Evolutionary conservation across 2,329 filamentous ascomycete genomes (phyloP), one percentile per base, ranked within the genome.

Genomic region (Calonectria hongkongensis): DNA sequence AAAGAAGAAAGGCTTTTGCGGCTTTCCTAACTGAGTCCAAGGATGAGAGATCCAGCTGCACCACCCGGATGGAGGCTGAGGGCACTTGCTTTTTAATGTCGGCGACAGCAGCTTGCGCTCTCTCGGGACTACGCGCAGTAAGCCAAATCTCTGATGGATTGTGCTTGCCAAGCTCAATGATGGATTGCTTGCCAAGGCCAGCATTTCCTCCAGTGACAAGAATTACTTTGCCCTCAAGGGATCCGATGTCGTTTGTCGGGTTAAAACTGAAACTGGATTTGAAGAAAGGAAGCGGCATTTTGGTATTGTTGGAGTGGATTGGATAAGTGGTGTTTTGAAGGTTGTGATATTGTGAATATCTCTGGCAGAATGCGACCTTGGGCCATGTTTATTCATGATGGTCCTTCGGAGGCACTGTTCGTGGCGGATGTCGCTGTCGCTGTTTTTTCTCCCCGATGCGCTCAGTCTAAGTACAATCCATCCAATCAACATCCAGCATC

Each of bases 21-120:
- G 75, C 76, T 21, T 54, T 56, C 33, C 73, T 74, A 18, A 78
- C 48, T 3, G 72, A 74, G 2, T 63, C 70, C 16, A 77, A 62
- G 3, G 73, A 76, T 10, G 66, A 60, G 13, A 75, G 67, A 15
- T 78, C 70, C 25, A 63, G 18, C 25, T 69, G 39, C 28, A 69
- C 2, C 25, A 63, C 27, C 27, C 33, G 43, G 7, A 51, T 25
- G 6, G 41, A 28, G 28, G 62, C 45, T 4, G n/a, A 7, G 5
- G 54, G 43, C 2, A 12, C 43, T 39, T 28, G 28, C 27, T 51
- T 36, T 43, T 30, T 45, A 7, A 69, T 63, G 16, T 69, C 56
- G 10, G 41, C 28, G 36, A 62, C 28, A 10, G 66, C 47, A 25
- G 21, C 21, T 18, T 63, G 30, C 16, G 43, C 66, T 36, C 58